Evolutionary conservation across 768 basidiomycete species (phyloP).

Genomic region (Hebeloma cylindrosporum): DNA sequence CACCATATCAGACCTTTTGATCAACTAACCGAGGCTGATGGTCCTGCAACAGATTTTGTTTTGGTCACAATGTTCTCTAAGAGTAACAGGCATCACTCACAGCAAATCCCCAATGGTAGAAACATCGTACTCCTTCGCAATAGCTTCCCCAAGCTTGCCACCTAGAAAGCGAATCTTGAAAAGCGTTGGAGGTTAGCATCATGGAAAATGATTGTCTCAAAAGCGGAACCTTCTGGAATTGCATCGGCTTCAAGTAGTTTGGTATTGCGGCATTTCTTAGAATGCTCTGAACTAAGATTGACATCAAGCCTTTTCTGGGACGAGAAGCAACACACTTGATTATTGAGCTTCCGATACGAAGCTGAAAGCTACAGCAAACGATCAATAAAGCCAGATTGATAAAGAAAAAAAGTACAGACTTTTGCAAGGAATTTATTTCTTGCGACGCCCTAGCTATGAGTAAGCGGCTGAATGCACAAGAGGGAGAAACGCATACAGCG

Average conservation of each 20-base stretch:
- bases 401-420: conserved; percentile 31
- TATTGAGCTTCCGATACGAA: conserved; percentile 89
- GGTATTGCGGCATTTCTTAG: conserved; percentile 83
- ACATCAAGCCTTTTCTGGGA: not conserved
- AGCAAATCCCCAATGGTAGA: conserved; percentile 88
- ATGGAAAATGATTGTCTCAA: not conserved
- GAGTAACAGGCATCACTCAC: conserved; percentile 44
- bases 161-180: conserved; percentile 88
- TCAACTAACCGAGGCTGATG: conserved; percentile 54
- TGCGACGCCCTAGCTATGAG: conserved; percentile 67
- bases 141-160: conserved; percentile 87
- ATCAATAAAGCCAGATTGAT: not conserved
- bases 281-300: conserved; percentile 57
- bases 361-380: conserved; percentile 65
- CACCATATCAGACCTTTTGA: not conserved
- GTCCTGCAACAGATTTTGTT: conserved; percentile 36
- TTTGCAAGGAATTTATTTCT: conserved; percentile 96
- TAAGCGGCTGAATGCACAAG: not conserved
- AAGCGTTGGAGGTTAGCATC: conserved; percentile 1
- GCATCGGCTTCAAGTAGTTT: conserved; percentile 76
- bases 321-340: conserved; percentile 53
- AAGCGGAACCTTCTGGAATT: conserved; percentile 75
- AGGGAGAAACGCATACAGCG: conserved; percentile 54
- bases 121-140: conserved; percentile 86
- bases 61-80: conserved; percentile 3